These are phyloP conservation scores for Plenodomus tracheiphilus DNA, from an alignment of 2,329 filamentous ascomycete species.

Conservation along the genomic window DNA sequence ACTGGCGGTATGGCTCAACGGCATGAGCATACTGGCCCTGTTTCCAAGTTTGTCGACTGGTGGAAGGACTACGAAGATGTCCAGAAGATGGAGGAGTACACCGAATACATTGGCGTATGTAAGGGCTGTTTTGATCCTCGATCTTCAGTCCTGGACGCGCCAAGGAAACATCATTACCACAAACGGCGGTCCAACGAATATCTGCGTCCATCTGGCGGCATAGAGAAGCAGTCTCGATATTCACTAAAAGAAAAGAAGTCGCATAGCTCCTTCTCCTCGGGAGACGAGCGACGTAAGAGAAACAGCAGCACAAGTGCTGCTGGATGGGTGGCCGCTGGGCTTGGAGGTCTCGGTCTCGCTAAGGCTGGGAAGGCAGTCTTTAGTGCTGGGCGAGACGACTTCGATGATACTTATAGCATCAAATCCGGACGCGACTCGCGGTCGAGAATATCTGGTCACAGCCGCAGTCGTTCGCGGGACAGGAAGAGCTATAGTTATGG, in stretches of 20 bases:
- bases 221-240: conserved; percentile 64
- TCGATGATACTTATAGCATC: conserved; percentile 64
- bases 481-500: conserved; percentile 51
- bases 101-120: conserved; percentile 67
- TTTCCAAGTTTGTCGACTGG: conserved; percentile 61
- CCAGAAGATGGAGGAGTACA: conserved; percentile 68
- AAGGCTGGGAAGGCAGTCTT: conserved; percentile 59
- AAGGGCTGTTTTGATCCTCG: conserved; percentile 67
- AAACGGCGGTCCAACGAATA: conserved; percentile 50
- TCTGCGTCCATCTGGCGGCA: conserved; percentile 51
- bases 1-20: conserved; percentile 48
- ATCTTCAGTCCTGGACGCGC: conserved; percentile 59
- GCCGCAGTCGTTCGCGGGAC: conserved; percentile 45
- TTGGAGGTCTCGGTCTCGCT: conserved; percentile 58
- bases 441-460: conserved; percentile 33
- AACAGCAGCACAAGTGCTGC: conserved; percentile 47
- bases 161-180: conserved; percentile 62
- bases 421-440: conserved; percentile 54
- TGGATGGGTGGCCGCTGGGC: conserved; percentile 57
- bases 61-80: conserved; percentile 68
- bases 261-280: conserved; percentile 34
- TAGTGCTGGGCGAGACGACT: conserved; percentile 54
- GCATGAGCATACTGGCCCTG: conserved; percentile 60
- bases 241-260: conserved; percentile 35
- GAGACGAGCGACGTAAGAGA: conserved; percentile 45